A percentile compares a stretch with the other conserved stretches of the same genome.
Evolutionary conservation across 352 stramenopile species (phyloP).

Genomic region (Thalassiosira mediterranea): DNA sequence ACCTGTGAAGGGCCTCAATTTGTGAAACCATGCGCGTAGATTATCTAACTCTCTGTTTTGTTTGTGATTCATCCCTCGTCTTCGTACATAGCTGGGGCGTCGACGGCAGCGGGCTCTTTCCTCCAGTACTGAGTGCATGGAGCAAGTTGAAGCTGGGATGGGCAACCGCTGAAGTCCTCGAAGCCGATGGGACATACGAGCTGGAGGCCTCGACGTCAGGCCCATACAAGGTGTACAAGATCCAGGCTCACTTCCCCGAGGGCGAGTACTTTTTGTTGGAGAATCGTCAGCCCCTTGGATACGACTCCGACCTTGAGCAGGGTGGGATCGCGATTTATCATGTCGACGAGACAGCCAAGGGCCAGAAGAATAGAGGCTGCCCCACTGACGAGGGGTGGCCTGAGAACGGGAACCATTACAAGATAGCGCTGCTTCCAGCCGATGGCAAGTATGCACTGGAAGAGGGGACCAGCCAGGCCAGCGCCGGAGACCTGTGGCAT

Average conservation of each 20-base stretch:
- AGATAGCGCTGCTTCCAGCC: constrained; percentile 66
- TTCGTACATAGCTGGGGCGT: constrained; percentile 64
- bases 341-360: too few relatives aligned
- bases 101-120: constrained; percentile 52
- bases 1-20: too few relatives aligned
- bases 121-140: constrained; percentile 49
- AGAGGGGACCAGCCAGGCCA: constrained; percentile 60
- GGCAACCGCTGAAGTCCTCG: constrained; percentile 26
- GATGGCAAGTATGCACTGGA: constrained; percentile 79
- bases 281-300: constrained; percentile 67
- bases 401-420: constrained; percentile 19
- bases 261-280: constrained; percentile 82
- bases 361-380: constrained; percentile 21
- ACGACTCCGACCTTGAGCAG: constrained; percentile 49
- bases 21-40: too few relatives aligned
- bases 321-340: constrained; percentile 76
- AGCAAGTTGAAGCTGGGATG: constrained; percentile 54
- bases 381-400: background rate
- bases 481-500: constrained; percentile 17
- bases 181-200: constrained; percentile 46
- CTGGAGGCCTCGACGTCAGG: constrained; percentile 32
- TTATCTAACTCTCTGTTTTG: too few relatives aligned
- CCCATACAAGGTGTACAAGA: constrained; percentile 63
- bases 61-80: too few relatives aligned
- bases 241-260: constrained; percentile 45